Evolutionary conservation across 139 green algal genomes (phyloP), one percentile per base, ranked within the genome.

Genomic region (Parachlorella kessleri): DNA sequence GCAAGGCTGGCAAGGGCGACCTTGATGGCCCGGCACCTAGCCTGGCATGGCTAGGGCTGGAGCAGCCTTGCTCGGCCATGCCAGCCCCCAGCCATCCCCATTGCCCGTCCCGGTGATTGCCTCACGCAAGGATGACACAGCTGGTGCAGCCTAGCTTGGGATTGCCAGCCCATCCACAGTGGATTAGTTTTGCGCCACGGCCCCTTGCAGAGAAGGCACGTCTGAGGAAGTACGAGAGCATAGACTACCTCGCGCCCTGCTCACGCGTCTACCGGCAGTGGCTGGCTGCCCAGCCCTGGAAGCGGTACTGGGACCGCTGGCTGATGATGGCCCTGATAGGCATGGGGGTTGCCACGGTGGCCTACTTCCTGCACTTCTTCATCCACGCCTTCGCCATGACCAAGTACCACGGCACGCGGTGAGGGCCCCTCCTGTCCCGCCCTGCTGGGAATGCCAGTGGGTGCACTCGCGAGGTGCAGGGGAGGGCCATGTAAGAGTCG

Each of bases 241-340:
- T 97, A 38, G 94, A 98, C 87, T 98, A 97, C 84, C 83, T 97
- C 35, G 86, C 94, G 18, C 92, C 92, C 75, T 95, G 94, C 86
- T 92, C 80, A 42, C 84, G 82, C 2, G 91, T 94, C 6, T 98
- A 94, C 84, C 80, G 93, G 18, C 86, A 86, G 59, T 97, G 93
- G 91, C 88, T 96, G 8, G 75, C 85, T 4, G 40, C 80, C 23
- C 90, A 95, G 82, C 84, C 76, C 38, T 75, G 69, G 74, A 90
- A 88, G 18, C 85, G 93, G 39, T 78, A 73, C 21, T 94, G 91
- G 92, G 90, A 94, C 82, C 85, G 91, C 37, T 98, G 94, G 94
- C 63, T 96, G 66, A 93, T 98, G 86, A 97, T 98, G 94, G 91
- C 87, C 37, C 54, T 80, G 39, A 95, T 97, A 55, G 93, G 94